A percentile compares a stretch with the other conserved stretches of the same genome.
phyloP scores from a whole-genome alignment of 1,139 yeast genomes.

The Candida buenavistaensis region DNA sequence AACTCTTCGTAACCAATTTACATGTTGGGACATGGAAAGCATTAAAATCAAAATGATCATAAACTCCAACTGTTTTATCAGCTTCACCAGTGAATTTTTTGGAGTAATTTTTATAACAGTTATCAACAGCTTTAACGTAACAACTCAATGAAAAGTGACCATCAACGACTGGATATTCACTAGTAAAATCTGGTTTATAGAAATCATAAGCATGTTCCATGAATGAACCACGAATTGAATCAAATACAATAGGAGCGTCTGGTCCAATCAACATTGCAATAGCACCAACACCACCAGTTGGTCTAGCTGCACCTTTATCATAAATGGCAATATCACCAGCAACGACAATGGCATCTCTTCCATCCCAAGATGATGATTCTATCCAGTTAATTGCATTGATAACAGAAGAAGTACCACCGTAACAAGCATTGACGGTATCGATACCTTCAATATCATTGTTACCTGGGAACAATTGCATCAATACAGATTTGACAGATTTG shows the following conservation, averaged over 20 bases:
- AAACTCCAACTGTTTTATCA: constrained; percentile 59
- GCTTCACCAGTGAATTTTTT: constrained; percentile 67
- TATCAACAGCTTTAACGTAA: constrained; percentile 91
- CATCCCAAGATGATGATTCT: constrained; percentile 97
- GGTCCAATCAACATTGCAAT: constrained; percentile 96
- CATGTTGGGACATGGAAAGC: constrained; percentile 99
- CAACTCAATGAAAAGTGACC: constrained; percentile 95
- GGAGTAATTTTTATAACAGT: constrained; percentile 80
- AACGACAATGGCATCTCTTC: constrained; percentile 95
- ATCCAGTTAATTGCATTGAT: constrained; percentile 95
- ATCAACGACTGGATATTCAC: constrained; percentile 96
- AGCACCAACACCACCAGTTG: constrained; percentile 99
- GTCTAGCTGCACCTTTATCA: constrained; percentile 97
- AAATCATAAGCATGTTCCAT: constrained; percentile 98
- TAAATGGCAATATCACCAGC: constrained; percentile 98
- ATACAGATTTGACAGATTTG: constrained; percentile 92
- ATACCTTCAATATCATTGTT: constrained; percentile 94
- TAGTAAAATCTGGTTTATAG: constrained; percentile 95
- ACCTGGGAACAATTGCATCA: constrained; percentile 91
- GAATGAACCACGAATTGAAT: constrained; percentile 81
- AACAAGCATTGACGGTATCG: constrained; percentile 96
- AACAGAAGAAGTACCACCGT: constrained; percentile 96
- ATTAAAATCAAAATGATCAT: constrained; percentile 82
- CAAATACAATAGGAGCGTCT: constrained; percentile 95
- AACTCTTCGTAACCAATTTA: constrained; percentile 90